Evolutionary conservation across 148 eudicot genomes (phyloP).

Genomic region (Suaeda aralocaspica): DNA sequence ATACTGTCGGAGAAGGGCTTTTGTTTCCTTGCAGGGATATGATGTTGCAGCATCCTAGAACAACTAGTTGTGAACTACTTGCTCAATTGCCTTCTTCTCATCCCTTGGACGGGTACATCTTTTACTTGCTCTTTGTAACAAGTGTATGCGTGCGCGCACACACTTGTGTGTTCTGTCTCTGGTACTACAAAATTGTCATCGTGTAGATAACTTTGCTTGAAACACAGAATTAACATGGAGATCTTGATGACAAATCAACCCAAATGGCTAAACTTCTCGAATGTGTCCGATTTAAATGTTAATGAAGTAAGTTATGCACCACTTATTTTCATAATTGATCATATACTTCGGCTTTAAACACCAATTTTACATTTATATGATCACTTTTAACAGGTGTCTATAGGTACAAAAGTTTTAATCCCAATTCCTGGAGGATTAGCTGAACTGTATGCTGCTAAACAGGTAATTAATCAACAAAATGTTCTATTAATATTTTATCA

Average conservation of each 20-base stretch:
- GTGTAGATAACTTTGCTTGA: background rate
- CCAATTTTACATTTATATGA: background rate
- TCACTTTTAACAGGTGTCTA: conserved; percentile 41
- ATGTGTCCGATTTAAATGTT: conserved; percentile 38
- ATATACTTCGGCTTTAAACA: background rate
- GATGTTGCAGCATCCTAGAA: conserved; percentile 56
- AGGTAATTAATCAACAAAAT: conserved; percentile 32
- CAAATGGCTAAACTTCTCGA: conserved; percentile 71
- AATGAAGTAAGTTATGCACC: conserved; percentile 32
- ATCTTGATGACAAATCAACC: conserved; percentile 61
- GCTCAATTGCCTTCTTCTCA: conserved; percentile 62
- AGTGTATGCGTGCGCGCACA: too few relatives aligned
- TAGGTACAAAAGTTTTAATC: conserved; percentile 68
- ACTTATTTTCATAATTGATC: background rate
- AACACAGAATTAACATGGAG: conserved; percentile 61
- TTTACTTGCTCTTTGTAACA: background rate
- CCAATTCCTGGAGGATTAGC: conserved; percentile 69
- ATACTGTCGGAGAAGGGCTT: conserved; percentile 31
- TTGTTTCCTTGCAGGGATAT: conserved; percentile 60
- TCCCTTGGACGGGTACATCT: conserved; percentile 66
- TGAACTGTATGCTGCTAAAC: conserved; percentile 78
- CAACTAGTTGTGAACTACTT: conserved; percentile 61
- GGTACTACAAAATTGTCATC: background rate
- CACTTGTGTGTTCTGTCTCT: too few relatives aligned
- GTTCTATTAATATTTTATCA: background rate